Evolutionary conservation across 345 rosid genomes (phyloP).

Genomic region (Salix viminalis): DNA sequence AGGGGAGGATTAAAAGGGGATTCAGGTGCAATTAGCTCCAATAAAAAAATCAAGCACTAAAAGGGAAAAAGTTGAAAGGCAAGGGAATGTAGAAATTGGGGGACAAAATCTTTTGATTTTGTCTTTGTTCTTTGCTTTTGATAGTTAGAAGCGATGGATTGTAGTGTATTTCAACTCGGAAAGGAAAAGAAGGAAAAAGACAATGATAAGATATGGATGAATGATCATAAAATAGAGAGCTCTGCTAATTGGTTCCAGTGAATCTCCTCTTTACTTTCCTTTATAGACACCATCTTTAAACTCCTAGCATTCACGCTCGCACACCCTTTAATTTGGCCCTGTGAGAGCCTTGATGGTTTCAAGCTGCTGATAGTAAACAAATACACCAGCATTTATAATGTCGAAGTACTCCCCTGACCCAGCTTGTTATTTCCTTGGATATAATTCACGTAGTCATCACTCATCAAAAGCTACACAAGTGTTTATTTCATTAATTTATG

Average conservation of each 20-base stretch:
- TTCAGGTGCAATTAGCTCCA: slow-evolving; percentile 35
- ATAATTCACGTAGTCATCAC: no score
- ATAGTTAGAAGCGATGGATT: slow-evolving; percentile 18
- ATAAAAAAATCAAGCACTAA: slow-evolving; percentile 17
- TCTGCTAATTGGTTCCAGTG: slow-evolving; percentile 14
- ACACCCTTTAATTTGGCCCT: slow-evolving; percentile 23
- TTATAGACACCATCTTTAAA: slow-evolving; percentile 16
- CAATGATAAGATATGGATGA: slow-evolving; percentile 7
- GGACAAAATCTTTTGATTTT: slow-evolving; percentile 38
- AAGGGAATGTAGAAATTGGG: slow-evolving; percentile 37
- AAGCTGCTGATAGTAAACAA: not conserved
- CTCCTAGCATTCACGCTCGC: slow-evolving; percentile 10
- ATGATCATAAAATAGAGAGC: not conserved
- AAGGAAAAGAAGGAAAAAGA: slow-evolving; percentile 1
- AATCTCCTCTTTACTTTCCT: slow-evolving; percentile 20
- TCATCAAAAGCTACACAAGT: no score
- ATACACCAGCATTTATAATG: not conserved
- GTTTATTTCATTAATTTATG: no score
- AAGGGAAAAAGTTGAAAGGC: slow-evolving; percentile 3
- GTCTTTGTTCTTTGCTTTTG: slow-evolving; percentile 34
- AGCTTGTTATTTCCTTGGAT: not conserved
- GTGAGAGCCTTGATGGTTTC: not conserved
- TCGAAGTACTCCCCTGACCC: not conserved
- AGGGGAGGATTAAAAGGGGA: slow-evolving; percentile 23
- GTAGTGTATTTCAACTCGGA: slow-evolving; percentile 31